Percentiles rank a stretch among this genome's conserved stretches.
These are phyloP conservation scores for Phallus indusiatus DNA, from an alignment of 768 basidiomycete genomes.

Conservation along the genomic window DNA sequence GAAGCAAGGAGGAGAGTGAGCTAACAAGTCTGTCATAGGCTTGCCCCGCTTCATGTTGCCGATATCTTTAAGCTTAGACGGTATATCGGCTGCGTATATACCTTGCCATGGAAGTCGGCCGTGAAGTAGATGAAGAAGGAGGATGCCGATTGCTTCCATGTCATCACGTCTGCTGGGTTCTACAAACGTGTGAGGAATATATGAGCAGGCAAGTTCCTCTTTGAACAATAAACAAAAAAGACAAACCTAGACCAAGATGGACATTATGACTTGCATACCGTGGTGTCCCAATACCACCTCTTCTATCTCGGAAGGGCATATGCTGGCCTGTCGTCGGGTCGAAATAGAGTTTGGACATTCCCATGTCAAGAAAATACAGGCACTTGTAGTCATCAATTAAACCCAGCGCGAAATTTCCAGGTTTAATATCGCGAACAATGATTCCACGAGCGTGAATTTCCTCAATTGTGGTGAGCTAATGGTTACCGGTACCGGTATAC, in stretches of 20 bases:
- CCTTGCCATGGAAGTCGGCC: conserved; percentile 25
- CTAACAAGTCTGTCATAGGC: background rate
- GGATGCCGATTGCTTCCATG: conserved; percentile 27
- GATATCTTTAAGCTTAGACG: conserved; percentile 5
- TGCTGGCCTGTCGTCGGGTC: conserved; percentile 11
- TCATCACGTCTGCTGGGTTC: conserved; percentile 23
- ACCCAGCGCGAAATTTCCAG: conserved; percentile 17
- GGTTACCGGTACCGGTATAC: background rate
- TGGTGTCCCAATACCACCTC: conserved; percentile 10
- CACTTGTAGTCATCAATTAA: background rate
- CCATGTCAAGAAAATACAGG: conserved; percentile 20
- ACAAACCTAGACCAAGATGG: too few relatives aligned
- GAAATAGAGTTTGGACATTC: conserved; percentile 11
- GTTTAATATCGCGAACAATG: conserved; percentile 18
- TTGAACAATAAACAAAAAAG: too few relatives aligned
- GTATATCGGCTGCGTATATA: conserved; percentile 5
- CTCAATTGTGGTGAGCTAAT: conserved; percentile 14
- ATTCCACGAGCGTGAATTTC: conserved; percentile 14
- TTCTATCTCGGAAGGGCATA: conserved; percentile 12
- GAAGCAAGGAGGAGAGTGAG: conserved; percentile 12
- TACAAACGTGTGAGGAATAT: background rate
- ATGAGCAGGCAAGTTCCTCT: too few relatives aligned
- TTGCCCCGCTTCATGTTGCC: conserved; percentile 13
- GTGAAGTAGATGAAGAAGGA: conserved; percentile 25
- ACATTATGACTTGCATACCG: conserved; percentile 12